Conservation (phyloP, 2,329 filamentous ascomycete genomes). For the Trichophyton simii region DNA sequence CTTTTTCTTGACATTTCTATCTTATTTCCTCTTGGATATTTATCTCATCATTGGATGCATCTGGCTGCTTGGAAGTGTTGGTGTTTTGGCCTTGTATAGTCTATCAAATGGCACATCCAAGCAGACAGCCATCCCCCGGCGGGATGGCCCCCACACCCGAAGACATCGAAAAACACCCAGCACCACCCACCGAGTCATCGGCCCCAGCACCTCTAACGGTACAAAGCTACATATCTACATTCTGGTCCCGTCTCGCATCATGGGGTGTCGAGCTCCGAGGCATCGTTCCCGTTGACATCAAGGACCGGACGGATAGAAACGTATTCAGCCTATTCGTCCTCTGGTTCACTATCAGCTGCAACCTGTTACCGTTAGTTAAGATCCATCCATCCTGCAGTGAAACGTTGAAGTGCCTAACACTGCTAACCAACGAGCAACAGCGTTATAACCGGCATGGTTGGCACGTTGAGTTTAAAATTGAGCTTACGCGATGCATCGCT, state of each 20-base stretch:
- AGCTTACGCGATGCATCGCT: slow-evolving; percentile 12
- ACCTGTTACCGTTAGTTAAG: slow-evolving; percentile 43
- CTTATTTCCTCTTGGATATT: neutral
- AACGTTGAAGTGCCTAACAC: neutral
- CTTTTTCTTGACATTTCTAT: neutral
- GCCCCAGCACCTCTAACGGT: neutral
- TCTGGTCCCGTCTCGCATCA: slow-evolving; percentile 13
- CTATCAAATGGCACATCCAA: too few species aligned
- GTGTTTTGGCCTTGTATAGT: too few species aligned
- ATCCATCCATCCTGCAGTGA: neutral
- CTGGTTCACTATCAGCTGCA: slow-evolving; percentile 47
- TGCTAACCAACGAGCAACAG: slow-evolving; percentile 3
- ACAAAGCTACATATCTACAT: slow-evolving; percentile 6
- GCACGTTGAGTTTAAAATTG: slow-evolving; percentile 12
- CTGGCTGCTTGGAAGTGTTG: too few species aligned
- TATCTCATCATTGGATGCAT: neutral
- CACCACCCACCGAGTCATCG: neutral
- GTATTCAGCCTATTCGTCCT: slow-evolving; percentile 42
- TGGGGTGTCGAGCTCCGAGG: slow-evolving; percentile 43
- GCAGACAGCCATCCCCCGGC: too few species aligned
- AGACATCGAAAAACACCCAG: neutral
- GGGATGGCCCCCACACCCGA: neutral
- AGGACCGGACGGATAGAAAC: slow-evolving; percentile 41
- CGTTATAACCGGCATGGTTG: slow-evolving; percentile 14
- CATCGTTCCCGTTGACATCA: slow-evolving; percentile 43